Conservation (phyloP, 805 yeast species). For the Nakazawaea holstii region DNA sequence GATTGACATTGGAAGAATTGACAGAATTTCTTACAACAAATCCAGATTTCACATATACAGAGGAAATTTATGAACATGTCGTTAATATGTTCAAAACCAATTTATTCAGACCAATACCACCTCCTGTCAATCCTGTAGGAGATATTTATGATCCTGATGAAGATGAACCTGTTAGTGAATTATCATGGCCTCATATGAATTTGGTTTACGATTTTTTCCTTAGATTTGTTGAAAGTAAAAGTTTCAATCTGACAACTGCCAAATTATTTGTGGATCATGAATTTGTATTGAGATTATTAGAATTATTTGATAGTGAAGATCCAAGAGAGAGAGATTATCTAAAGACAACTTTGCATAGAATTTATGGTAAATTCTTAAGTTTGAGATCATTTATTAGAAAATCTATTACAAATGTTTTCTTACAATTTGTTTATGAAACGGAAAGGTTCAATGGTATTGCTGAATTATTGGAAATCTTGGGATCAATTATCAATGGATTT, state of each 20-base stretch:
- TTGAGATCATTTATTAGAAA: slow-evolving; percentile 88
- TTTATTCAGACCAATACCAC: slow-evolving; percentile 93
- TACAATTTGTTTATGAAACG: slow-evolving; percentile 92
- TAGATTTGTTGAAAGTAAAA: slow-evolving; percentile 89
- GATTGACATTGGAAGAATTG: slow-evolving; percentile 81
- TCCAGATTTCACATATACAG: slow-evolving; percentile 80
- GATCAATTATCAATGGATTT: slow-evolving; percentile 95
- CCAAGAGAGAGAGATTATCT: slow-evolving; percentile 93
- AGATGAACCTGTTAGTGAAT: slow-evolving; percentile 94
- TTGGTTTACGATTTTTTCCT: slow-evolving; percentile 91
- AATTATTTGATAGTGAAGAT: slow-evolving; percentile 92
- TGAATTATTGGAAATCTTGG: slow-evolving; percentile 89
- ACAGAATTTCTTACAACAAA: slow-evolving; percentile 74
- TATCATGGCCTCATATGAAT: slow-evolving; percentile 99
- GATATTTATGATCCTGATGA: slow-evolving; percentile 97
- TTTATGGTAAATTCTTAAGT: slow-evolving; percentile 90
- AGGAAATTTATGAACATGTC: slow-evolving; percentile 84
- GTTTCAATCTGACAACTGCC: slow-evolving; percentile 88
- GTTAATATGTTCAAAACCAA: slow-evolving; percentile 86
- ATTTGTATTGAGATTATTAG: slow-evolving; percentile 75
- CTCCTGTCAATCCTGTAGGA: slow-evolving; percentile 96
- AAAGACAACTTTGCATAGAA: slow-evolving; percentile 91
- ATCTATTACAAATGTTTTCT: slow-evolving; percentile 84
- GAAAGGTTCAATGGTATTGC: slow-evolving; percentile 95
- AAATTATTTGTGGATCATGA: slow-evolving; percentile 91